phyloP scores from a whole-genome alignment of 2,329 filamentous ascomycete species.

The Apiospora kogelbergensis region DNA sequence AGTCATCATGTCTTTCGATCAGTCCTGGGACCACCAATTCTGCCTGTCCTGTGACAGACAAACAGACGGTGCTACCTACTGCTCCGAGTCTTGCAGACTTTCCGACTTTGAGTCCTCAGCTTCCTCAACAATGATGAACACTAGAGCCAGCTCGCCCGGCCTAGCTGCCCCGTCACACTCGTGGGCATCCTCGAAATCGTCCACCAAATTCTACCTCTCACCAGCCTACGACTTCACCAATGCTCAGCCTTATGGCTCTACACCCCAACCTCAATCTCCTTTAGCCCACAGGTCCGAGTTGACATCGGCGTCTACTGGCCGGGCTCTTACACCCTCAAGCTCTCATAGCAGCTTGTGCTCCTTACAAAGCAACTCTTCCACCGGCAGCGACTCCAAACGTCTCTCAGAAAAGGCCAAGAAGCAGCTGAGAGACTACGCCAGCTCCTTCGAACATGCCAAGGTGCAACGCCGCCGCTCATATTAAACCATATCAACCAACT shows the following conservation, averaged over 20 bases:
- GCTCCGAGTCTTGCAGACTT: slow-evolving; percentile 86
- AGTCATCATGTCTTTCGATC: slow-evolving; percentile 53
- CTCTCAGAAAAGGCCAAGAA: slow-evolving; percentile 75
- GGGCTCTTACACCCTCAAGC: slow-evolving; percentile 67
- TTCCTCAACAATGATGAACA: slow-evolving; percentile 57
- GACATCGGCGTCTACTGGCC: slow-evolving; percentile 33
- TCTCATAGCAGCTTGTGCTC: slow-evolving; percentile 85
- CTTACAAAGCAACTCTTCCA: slow-evolving; percentile 62
- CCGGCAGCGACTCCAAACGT: slow-evolving; percentile 49
- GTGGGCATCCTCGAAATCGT: slow-evolving; percentile 42
- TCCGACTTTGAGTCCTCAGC: slow-evolving; percentile 78
- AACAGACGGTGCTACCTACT: slow-evolving; percentile 80
- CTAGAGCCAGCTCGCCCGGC: slow-evolving; percentile 58
- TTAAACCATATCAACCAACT: slow-evolving; percentile 32
- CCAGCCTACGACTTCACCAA: slow-evolving; percentile 75
- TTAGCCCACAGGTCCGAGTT: slow-evolving; percentile 32
- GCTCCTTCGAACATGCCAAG: slow-evolving; percentile 82
- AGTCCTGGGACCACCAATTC: slow-evolving; percentile 82
- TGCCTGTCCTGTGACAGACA: slow-evolving; percentile 93
- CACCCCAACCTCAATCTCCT: slow-evolving; percentile 45
- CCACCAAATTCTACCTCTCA: slow-evolving; percentile 64
- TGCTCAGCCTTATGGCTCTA: slow-evolving; percentile 55
- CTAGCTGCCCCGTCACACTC: slow-evolving; percentile 51
- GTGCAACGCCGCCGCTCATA: slow-evolving; percentile 57
- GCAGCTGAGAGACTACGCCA: slow-evolving; percentile 83